These are phyloP conservation scores for Ceratocystis cacaofunesta DNA, from an alignment of 2,329 filamentous ascomycete genomes.

Conservation along the genomic window DNA sequence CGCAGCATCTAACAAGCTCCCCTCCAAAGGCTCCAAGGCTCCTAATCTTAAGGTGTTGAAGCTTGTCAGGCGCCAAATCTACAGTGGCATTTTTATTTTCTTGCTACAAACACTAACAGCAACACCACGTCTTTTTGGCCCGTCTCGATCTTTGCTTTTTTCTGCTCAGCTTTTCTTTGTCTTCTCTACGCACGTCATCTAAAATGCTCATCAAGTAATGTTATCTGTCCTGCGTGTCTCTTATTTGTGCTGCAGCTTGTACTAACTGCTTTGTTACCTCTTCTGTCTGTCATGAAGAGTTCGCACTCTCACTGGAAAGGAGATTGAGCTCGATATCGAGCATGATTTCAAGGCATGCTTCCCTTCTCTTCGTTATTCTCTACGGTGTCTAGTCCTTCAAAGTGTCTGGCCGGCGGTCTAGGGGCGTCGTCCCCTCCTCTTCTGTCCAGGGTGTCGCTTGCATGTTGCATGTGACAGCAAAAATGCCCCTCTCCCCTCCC, in stretches of 20 bases:
- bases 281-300: conserved; percentile 44
- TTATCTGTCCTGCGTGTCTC: neutral
- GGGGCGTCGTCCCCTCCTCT: neutral
- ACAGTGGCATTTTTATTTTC: neutral
- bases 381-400: neutral
- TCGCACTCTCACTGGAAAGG: conserved; percentile 92
- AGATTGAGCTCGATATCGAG: conserved; percentile 98
- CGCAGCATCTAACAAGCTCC: neutral
- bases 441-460: neutral
- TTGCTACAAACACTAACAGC: no score
- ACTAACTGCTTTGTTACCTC: neutral
- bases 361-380: neutral
- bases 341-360: conserved; percentile 69
- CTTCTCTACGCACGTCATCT: neutral
- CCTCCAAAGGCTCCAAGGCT: neutral
- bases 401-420: neutral
- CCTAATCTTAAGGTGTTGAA: no score
- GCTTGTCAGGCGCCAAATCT: neutral
- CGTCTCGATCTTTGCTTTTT: neutral
- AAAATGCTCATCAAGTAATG: conserved; percentile 39
- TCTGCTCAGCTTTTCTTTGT: neutral
- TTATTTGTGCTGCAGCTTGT: neutral
- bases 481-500: neutral
- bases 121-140: neutral
- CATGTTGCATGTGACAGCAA: neutral